Evolutionary conservation across 176 grass and related monocot genomes (phyloP).

Genomic region (bread wheat (Triticum aestivum)): DNA sequence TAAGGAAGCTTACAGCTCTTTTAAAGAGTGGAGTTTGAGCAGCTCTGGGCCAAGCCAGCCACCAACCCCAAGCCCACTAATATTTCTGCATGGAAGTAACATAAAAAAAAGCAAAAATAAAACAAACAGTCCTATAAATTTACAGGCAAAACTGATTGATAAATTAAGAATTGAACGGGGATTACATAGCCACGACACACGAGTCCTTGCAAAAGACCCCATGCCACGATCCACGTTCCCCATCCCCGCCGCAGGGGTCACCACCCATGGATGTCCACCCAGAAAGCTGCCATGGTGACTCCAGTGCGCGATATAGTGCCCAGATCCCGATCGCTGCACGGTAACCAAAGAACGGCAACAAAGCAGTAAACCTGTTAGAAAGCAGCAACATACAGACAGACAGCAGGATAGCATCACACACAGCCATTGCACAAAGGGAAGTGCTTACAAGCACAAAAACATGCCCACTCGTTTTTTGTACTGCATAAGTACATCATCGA

Average conservation of each 20-base stretch:
- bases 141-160: slow-evolving; percentile 1
- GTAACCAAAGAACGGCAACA: not conserved
- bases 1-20: slow-evolving; percentile 56
- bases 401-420: not conserved
- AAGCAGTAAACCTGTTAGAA: not conserved
- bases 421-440: slow-evolving; percentile 5
- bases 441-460: not conserved
- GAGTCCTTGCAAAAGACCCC: slow-evolving; percentile 65
- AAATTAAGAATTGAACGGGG: slow-evolving; percentile 20
- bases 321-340: slow-evolving; percentile 38
- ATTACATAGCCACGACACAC: slow-evolving; percentile 67
- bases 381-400: slow-evolving; percentile 28
- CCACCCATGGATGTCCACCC: slow-evolving; percentile 48
- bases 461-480: not conserved
- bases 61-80: slow-evolving; percentile 66
- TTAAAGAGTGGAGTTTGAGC: slow-evolving; percentile 66
- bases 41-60: slow-evolving; percentile 59
- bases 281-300: slow-evolving; percentile 46
- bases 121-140: slow-evolving; percentile 10
- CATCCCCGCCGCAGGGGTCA: slow-evolving; percentile 44
- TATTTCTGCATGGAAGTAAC: slow-evolving; percentile 56
- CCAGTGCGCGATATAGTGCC: slow-evolving; percentile 45
- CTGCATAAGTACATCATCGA: not conserved
- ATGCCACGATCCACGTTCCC: slow-evolving; percentile 23
- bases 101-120: slow-evolving; percentile 8